A percentile compares a stretch with the other conserved stretches of the same genome.
These are phyloP conservation scores for Lentinula edodes DNA, from an alignment of 768 basidiomycete genomes.

Conservation along the genomic window DNA sequence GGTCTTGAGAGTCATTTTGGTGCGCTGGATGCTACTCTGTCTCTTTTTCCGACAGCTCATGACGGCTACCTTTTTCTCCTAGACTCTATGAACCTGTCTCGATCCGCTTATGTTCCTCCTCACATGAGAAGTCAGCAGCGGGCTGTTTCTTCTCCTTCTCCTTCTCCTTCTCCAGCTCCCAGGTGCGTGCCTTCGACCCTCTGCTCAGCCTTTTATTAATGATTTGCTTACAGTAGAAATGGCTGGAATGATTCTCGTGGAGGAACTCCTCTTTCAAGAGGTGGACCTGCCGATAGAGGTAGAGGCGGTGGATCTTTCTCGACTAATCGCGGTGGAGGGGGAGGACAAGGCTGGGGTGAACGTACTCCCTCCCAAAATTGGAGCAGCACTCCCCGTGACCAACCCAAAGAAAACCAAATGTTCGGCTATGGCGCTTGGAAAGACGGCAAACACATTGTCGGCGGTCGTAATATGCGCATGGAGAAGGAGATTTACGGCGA, in stretches of 20 bases:
- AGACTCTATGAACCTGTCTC: constrained; percentile 77
- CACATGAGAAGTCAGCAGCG: constrained; percentile 84
- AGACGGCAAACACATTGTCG: constrained; percentile 84
- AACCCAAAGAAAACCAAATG: constrained; percentile 33
- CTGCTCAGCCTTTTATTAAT: constrained; percentile 12
- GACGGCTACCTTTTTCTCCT: constrained; percentile 2
- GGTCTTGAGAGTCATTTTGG: constrained; percentile 75
- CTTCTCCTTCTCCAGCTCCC: constrained; percentile 11
- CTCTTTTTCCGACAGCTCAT: not conserved
- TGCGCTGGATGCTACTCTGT: constrained; percentile 26
- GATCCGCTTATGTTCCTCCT: constrained; percentile 85
- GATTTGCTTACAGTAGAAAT: constrained; percentile 34
- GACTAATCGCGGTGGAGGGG: constrained; percentile 34
- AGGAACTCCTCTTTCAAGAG: constrained; percentile 48
- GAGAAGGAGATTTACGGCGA: constrained; percentile 98
- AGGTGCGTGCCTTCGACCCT: constrained; percentile 38
- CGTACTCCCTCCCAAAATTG: constrained; percentile 33
- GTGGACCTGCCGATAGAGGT: constrained; percentile 35
- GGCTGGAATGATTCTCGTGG: constrained; percentile 73
- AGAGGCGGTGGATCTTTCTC: constrained; percentile 29
- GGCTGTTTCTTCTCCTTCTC: constrained; percentile 61
- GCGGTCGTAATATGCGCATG: constrained; percentile 75
- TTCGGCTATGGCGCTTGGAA: constrained; percentile 78
- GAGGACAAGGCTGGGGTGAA: constrained; percentile 34
- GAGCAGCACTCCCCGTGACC: constrained; percentile 33